phyloP scores from a whole-genome alignment of 1,284 basidiomycete species.

The Cerioporus squamosus region DNA sequence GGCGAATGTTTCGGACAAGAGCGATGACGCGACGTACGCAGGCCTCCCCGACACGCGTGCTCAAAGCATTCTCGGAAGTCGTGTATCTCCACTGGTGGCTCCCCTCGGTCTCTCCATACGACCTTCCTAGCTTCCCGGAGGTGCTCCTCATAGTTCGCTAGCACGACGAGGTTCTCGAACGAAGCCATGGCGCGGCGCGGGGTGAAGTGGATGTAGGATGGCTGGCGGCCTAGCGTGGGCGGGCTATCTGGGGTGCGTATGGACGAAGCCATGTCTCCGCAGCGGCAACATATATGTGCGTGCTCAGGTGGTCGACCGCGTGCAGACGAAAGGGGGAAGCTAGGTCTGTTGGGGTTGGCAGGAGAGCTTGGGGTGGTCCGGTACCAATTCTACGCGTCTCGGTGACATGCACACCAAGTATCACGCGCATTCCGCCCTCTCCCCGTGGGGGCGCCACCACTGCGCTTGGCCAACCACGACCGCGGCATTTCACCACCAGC shows the following conservation, averaged over 20 bases:
- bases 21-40: constrained; percentile 60
- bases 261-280: constrained; percentile 19
- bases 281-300: constrained; percentile 4
- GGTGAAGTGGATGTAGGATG: constrained; percentile 46
- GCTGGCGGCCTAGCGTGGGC: constrained; percentile 26
- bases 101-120: constrained; percentile 84
- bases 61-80: constrained; percentile 73
- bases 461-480: too few relatives aligned
- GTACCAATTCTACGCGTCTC: too few relatives aligned
- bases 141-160: constrained; percentile 78
- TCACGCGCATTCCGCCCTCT: too few relatives aligned
- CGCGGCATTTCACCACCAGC: too few relatives aligned
- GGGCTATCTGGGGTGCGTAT: constrained; percentile 23
- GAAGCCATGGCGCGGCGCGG: constrained; percentile 67
- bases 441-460: too few relatives aligned
- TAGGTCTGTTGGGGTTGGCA: too few relatives aligned
- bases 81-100: constrained; percentile 71
- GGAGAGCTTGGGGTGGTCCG: too few relatives aligned
- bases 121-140: constrained; percentile 73
- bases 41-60: constrained; percentile 75
- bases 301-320: not conserved
- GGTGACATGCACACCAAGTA: too few relatives aligned
- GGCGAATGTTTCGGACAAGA: not conserved
- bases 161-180: constrained; percentile 79
- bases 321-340: too few relatives aligned